Conservation (phyloP, 345 rosid species). For the Syzygium grande region DNA sequence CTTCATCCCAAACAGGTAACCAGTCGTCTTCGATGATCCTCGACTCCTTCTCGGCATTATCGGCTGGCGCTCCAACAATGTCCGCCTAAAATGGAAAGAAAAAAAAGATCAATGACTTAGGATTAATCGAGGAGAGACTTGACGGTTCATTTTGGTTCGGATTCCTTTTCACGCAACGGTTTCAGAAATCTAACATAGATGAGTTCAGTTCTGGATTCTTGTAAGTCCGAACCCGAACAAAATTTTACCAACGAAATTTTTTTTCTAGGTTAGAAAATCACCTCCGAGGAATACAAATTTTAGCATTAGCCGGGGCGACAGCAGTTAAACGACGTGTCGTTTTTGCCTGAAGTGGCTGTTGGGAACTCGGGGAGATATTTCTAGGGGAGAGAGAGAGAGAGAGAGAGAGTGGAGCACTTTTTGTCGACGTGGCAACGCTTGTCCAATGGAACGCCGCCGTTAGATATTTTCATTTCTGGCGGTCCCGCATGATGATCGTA, state of each 20-base stretch:
- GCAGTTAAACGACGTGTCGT: background rate
- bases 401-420: background rate
- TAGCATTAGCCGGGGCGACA: background rate
- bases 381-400: background rate
- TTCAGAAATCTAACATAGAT: background rate
- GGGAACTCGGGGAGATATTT: background rate
- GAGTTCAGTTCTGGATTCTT: background rate
- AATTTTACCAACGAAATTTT: background rate
- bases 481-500: background rate
- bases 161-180: background rate
- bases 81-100: slow-evolving; percentile 34
- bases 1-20: slow-evolving; percentile 77
- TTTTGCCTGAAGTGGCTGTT: background rate
- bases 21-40: slow-evolving; percentile 59
- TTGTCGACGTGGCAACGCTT: background rate
- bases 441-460: background rate
- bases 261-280: background rate
- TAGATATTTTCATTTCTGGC: background rate
- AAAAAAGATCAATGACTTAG: background rate
- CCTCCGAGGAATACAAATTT: background rate
- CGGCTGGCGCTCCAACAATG: slow-evolving; percentile 72
- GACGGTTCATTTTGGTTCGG: background rate
- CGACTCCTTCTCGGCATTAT: slow-evolving; percentile 59
- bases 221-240: background rate
- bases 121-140: background rate